phyloP scores from a whole-genome alignment of 2,329 filamentous ascomycete genomes.

The Penicillium sclerotigenum region DNA sequence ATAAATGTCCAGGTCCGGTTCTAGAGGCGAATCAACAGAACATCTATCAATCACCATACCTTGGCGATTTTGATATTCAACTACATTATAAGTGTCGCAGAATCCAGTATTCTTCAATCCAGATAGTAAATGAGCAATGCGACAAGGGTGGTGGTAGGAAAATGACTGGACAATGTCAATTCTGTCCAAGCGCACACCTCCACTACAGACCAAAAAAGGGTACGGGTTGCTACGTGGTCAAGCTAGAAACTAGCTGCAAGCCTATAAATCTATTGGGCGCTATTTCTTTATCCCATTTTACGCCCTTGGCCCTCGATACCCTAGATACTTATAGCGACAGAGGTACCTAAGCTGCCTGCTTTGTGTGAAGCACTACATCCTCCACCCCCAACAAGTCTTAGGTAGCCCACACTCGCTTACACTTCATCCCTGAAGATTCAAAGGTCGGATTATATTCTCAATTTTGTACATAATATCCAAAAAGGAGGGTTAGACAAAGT shows the following conservation, averaged over 20 bases:
- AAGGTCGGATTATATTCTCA: conserved; percentile 2
- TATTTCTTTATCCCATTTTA: conserved; percentile 6
- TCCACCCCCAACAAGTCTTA: neutral
- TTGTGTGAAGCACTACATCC: conserved; percentile 1
- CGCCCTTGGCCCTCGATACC: neutral
- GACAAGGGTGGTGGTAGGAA: conserved; percentile 16
- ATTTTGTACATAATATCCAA: neutral
- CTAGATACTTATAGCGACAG: neutral
- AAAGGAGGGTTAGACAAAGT: conserved; percentile 15
- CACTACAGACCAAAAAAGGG: conserved; percentile 5
- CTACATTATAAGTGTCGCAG: conserved; percentile 14
- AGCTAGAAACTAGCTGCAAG: conserved; percentile 10
- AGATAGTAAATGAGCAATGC: conserved; percentile 13
- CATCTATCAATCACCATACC: conserved; percentile 4
- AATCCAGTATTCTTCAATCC: neutral
- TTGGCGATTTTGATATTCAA: conserved; percentile 5
- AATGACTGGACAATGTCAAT: conserved; percentile 6
- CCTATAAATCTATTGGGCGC: conserved; percentile 5
- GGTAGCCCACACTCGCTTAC: neutral
- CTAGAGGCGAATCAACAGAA: neutral
- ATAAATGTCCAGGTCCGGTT: neutral
- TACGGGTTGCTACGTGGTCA: conserved; percentile 8
- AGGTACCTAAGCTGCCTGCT: conserved; percentile 2
- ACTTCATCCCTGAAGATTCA: neutral
- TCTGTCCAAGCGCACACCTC: conserved; percentile 8